Base-by-base conservation (phyloP, 225 moss, liverwort and hornwort species). In the Ulota crispa region DNA sequence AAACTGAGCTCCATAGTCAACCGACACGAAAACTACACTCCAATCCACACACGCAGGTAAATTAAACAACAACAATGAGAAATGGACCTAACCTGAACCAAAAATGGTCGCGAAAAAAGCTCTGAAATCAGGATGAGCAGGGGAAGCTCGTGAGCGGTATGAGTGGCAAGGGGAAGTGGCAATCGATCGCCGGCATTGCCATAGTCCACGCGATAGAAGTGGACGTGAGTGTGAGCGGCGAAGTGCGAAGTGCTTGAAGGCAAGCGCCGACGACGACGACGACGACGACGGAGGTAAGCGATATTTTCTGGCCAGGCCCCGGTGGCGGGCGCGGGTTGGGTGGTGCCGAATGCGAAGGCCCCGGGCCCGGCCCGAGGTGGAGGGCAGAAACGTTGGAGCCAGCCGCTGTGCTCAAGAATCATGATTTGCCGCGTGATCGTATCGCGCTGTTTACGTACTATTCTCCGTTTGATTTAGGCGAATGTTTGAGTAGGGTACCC, bases 251-350 rank as follows among this genome's bases (percentile, higher is more conserved):
- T n/a, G n/a, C n/a, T n/a, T 20, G 50, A 55, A 18, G 64, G 9
- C 70, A 77, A 50, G 50, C 50, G 18, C 18, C 36, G 50, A 60
- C 60, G 64, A 0, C 31, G 62, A 2, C n/a, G 23, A 63, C 52
- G 64, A 47, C 36, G 50, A 59, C 59, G 64, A 1, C n/a, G 50
- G 32, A 50, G 24, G 16, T 37, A 39, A 54, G 61, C 84, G 56
- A 84, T 84, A 83, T 87, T 61, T 30, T 28, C n/a, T 64, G 79
- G 78, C 52, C n/a, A 70, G 79, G 78, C 52, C 54, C 8, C 27
- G 50, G 66, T 73, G 54, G 69, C 64, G 53, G 83, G 86, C 23
- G 79, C 76, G 72, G 50, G 76, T 0, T 26, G 80, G 71, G 76
- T 0, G 26, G 64, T 39, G 3, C 23, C 55, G 18, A n/a, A 78